A percentile compares a stretch with the other conserved stretches of the same genome.
phyloP scores from a whole-genome alignment of 805 yeast genomes.

The Kodamaea hsintzibuensis region DNA sequence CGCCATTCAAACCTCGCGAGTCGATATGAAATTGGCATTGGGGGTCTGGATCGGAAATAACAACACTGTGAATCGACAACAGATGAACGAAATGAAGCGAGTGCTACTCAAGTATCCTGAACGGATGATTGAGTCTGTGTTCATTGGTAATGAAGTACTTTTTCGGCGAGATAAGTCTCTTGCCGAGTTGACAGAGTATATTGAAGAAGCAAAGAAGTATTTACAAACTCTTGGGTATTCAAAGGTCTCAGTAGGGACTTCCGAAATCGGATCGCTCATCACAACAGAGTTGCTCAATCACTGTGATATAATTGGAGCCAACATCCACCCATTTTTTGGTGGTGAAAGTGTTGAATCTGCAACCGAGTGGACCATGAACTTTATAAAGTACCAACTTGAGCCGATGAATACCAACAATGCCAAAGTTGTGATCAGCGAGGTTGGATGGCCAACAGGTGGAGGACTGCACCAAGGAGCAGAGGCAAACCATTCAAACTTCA shows the following conservation, averaged over 20 bases:
- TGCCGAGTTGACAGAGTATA: constrained; percentile 39
- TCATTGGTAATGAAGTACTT: constrained; percentile 64
- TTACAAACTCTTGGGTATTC: constrained; percentile 29
- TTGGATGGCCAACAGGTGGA: constrained; percentile 74
- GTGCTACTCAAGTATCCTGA: constrained; percentile 45
- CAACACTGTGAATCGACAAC: constrained; percentile 44
- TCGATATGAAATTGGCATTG: constrained; percentile 57
- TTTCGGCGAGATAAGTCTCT: constrained; percentile 50
- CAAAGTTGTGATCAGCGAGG: constrained; percentile 53
- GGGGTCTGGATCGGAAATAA: constrained; percentile 64
- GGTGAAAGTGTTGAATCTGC: constrained; percentile 53
- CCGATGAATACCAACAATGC: constrained; percentile 34
- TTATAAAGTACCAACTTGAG: constrained; percentile 42
- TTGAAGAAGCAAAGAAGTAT: constrained; percentile 42
- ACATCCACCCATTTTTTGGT: constrained; percentile 67
- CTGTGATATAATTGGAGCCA: constrained; percentile 62
- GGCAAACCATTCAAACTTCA: constrained; percentile 48
- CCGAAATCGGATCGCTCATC: constrained; percentile 56
- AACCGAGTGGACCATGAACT: constrained; percentile 54
- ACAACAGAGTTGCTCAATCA: constrained; percentile 36
- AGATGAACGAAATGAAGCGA: constrained; percentile 46
- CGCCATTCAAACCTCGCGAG: constrained; percentile 49
- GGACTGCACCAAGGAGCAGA: constrained; percentile 47
- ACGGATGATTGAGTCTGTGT: constrained; percentile 48
- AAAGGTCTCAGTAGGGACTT: constrained; percentile 58